Conservation (phyloP, 495 filamentous ascomycete genomes). For the Pyrenula massariospora region DNA sequence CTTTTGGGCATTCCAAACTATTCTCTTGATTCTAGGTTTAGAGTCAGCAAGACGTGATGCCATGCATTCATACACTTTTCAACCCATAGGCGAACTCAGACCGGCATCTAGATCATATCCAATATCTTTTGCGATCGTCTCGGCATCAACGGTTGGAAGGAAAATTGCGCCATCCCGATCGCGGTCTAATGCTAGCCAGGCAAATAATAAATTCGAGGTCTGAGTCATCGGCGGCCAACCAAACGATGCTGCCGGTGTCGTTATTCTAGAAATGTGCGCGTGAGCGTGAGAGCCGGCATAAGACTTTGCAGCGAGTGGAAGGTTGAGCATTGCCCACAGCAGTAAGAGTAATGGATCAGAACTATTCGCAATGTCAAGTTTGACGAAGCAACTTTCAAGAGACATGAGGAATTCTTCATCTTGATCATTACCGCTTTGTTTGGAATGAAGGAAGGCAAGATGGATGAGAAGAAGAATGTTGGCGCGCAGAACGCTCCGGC, state of each 20-base stretch:
- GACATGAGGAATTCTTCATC: neutral
- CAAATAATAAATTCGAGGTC: neutral
- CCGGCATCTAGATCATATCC: neutral
- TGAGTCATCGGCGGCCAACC: neutral
- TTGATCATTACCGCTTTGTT: neutral
- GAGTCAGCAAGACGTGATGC: too few relatives aligned
- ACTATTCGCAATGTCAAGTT: neutral
- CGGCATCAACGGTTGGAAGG: neutral
- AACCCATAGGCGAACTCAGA: neutral
- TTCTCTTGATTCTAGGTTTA: too few relatives aligned
- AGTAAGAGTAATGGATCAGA: neutral
- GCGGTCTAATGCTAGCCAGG: neutral
- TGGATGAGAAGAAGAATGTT: neutral
- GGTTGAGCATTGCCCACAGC: neutral
- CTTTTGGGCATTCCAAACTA: too few relatives aligned
- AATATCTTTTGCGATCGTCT: neutral
- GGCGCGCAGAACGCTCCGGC: neutral
- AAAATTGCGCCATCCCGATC: neutral
- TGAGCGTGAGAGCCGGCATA: neutral
- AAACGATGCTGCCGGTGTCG: neutral
- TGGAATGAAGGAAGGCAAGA: neutral
- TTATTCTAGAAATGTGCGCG: neutral
- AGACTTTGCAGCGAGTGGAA: neutral
- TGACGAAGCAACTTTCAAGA: neutral
- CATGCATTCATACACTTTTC: neutral